phyloP scores from a whole-genome alignment of 2,329 filamentous ascomycete genomes.

The Verticillium dahliae region DNA sequence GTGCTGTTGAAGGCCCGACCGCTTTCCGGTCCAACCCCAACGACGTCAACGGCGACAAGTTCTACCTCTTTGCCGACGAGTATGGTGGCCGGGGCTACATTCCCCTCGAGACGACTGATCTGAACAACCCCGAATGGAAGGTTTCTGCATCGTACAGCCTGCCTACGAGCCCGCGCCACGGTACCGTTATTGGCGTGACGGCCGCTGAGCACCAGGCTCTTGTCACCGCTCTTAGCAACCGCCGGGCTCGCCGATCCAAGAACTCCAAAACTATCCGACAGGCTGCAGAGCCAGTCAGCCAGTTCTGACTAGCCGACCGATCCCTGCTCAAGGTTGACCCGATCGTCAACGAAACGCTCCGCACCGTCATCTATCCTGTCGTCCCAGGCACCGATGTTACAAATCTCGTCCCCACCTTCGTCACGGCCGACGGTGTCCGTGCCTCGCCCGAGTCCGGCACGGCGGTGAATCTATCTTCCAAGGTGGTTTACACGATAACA shows the following conservation, averaged over 20 bases:
- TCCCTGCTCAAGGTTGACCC: slow-evolving; percentile 10
- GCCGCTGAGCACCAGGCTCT: slow-evolving; percentile 32
- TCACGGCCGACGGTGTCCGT: slow-evolving; percentile 10
- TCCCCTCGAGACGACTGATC: slow-evolving; percentile 42
- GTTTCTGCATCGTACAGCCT: slow-evolving; percentile 37
- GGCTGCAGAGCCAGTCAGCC: slow-evolving; percentile 6
- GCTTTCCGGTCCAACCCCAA: slow-evolving; percentile 42
- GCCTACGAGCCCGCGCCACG: slow-evolving; percentile 43
- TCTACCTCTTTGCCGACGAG: slow-evolving; percentile 50
- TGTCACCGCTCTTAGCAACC: slow-evolving; percentile 17
- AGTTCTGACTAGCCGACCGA: slow-evolving; percentile 7
- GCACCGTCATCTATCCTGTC: slow-evolving; percentile 12
- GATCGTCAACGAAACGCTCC: slow-evolving; percentile 10
- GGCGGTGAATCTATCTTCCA: slow-evolving; percentile 9
- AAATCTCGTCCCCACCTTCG: slow-evolving; percentile 13
- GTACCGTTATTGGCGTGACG: slow-evolving; percentile 46
- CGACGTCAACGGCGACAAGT: slow-evolving; percentile 45
- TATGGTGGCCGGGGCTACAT: slow-evolving; percentile 45
- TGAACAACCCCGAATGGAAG: slow-evolving; percentile 40
- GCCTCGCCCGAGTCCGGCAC: slow-evolving; percentile 12
- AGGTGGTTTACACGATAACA: slow-evolving; percentile 12
- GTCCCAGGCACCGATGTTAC: slow-evolving; percentile 13
- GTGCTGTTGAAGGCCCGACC: slow-evolving; percentile 43
- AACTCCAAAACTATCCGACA: slow-evolving; percentile 3
- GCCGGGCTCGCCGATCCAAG: slow-evolving; percentile 25